Evolutionary conservation across 192 early-diverging fungal genomes (phyloP), one percentile per base, ranked within the genome.

Genomic region (Mortierella hygrophila): DNA sequence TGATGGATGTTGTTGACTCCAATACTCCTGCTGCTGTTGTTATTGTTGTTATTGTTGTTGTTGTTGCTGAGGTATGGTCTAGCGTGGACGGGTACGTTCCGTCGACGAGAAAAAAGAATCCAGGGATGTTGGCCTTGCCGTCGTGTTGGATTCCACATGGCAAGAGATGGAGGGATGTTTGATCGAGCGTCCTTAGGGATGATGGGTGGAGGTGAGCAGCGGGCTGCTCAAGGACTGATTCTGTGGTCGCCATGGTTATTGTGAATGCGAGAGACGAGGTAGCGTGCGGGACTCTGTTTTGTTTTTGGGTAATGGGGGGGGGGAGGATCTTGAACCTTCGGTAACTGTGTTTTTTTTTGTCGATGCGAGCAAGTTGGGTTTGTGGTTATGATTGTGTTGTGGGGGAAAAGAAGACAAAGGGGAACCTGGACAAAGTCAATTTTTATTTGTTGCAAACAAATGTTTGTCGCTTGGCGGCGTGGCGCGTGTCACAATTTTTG

Each of bases 71-170:
- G 9, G 29, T 13, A 21, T 55, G n/a, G 23, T 52, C 11, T 20
- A 26, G 26, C 32, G 49, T 26, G 52, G 71, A 54, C 13, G 78
- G 60, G 44, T 86, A 86, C 68, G 77, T 63, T 15, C 83, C 84
- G 60, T 86, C 72, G 57, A 86, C 84, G 11, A 86, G 84, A 52
- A 86, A 86, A 49, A 86, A 86, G 72, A 70, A 86, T 16, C 76
- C 42, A 1, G 72, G 54, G 49, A 86, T 81, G 49, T 86, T 81
- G 18, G 84, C 84, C 42, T 74, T 77, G 47, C 84, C 84, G 37
- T 86, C 84, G 52, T 86, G 84, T 8, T 86, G 84, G 42, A 86
- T 86, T 20, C 79, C 84, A 32, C 84, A 86, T 11, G 84, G 84
- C 32, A 86, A 15, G 32, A 86, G 84, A 75, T 86, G 84, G 11